Evolutionary conservation across 2,329 filamentous ascomycete species (phyloP).

Genomic region (Nemania sp.): DNA sequence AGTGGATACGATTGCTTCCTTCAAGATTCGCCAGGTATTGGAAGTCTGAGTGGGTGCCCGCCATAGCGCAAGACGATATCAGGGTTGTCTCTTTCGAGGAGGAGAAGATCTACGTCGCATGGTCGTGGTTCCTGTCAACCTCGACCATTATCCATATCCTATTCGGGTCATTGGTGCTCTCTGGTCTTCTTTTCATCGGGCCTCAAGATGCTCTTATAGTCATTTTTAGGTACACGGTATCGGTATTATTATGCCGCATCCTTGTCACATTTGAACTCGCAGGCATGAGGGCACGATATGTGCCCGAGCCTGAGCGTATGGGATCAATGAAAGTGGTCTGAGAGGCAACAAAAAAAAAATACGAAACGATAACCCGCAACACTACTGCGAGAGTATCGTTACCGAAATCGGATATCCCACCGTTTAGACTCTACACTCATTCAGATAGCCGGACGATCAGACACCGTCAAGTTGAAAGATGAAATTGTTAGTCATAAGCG

Average conservation of each 20-base stretch:
- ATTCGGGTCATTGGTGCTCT: slow-evolving; percentile 32
- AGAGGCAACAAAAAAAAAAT: no score
- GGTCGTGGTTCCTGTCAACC: slow-evolving; percentile 26
- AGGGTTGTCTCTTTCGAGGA: slow-evolving; percentile 13
- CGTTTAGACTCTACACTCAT: no score
- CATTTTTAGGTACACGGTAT: slow-evolving; percentile 31
- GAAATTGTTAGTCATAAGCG: no score
- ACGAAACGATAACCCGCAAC: no score
- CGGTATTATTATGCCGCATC: slow-evolving; percentile 31
- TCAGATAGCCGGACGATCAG: no score
- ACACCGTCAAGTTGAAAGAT: no score
- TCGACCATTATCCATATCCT: slow-evolving; percentile 33
- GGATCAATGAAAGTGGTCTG: no score
- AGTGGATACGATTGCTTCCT: slow-evolving; percentile 17
- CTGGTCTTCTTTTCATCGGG: slow-evolving; percentile 12
- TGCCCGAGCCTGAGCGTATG: no score
- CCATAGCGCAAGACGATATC: slow-evolving; percentile 14
- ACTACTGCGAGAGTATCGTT: no score
- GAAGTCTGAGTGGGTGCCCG: slow-evolving; percentile 16
- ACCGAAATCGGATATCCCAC: no score
- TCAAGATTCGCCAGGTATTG: slow-evolving; percentile 4
- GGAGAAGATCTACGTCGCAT: slow-evolving; percentile 9
- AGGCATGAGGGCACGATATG: slow-evolving; percentile 23
- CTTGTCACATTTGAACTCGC: slow-evolving; percentile 36
- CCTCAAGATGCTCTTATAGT: slow-evolving; percentile 30